Evolutionary conservation across 139 green algal genomes (phyloP).

Genomic region (Chloropicon primus): DNA sequence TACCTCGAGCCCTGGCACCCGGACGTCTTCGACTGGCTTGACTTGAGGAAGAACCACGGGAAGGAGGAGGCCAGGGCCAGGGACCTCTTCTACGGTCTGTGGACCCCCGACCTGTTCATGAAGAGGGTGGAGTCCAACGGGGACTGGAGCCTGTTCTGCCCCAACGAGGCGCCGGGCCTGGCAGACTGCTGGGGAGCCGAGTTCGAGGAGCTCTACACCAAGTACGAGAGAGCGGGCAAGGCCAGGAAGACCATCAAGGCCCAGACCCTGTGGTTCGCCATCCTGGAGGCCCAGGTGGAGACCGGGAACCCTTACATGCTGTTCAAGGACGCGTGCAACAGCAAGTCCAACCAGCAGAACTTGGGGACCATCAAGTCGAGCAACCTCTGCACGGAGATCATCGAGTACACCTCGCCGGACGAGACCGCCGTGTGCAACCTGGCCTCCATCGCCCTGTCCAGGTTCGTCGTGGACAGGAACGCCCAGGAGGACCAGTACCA

Average conservation of each 20-base stretch:
- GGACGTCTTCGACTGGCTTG: slow-evolving; percentile 93
- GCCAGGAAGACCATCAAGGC: slow-evolving; percentile 67
- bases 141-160: slow-evolving; percentile 94
- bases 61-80: slow-evolving; percentile 86
- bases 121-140: slow-evolving; percentile 27
- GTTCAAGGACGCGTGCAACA: slow-evolving; percentile 96
- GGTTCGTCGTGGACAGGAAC: slow-evolving; percentile 53
- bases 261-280: slow-evolving; percentile 97
- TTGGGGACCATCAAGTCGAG: slow-evolving; percentile 95
- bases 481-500: slow-evolving; percentile 2
- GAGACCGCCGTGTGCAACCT: slow-evolving; percentile 99
- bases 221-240: slow-evolving; percentile 50
- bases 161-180: slow-evolving; percentile 87
- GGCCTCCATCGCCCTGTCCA: slow-evolving; percentile 88
- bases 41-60: slow-evolving; percentile 97
- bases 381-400: slow-evolving; percentile 99
- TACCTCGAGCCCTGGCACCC: slow-evolving; percentile 98
- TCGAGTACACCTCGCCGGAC: slow-evolving; percentile 87
- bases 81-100: slow-evolving; percentile 98
- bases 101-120: slow-evolving; percentile 97
- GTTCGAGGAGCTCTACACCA: slow-evolving; percentile 76
- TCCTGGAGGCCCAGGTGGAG: slow-evolving; percentile 95
- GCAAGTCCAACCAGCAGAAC: slow-evolving; percentile 91
- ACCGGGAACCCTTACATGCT: slow-evolving; percentile 99
- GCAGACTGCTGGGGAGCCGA: slow-evolving; percentile 88